A percentile compares a stretch with the other conserved stretches of the same genome.
Evolutionary conservation across 2,329 filamentous ascomycete genomes (phyloP).

Genomic region (Curvularia hawaiiensis): DNA sequence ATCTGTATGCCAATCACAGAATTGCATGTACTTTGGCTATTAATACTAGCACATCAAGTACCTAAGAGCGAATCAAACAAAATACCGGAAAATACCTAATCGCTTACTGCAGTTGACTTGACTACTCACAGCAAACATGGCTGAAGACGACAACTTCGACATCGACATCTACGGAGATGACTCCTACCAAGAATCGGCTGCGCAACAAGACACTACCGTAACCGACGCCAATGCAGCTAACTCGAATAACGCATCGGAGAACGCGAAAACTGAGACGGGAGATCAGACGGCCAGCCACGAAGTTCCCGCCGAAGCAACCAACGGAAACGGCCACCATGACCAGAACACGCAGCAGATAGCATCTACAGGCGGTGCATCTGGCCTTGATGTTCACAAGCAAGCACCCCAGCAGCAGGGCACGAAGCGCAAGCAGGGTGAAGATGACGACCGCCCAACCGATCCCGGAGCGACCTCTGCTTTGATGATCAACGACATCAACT

Average conservation of each 20-base stretch:
- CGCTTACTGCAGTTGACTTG: constrained; percentile 34
- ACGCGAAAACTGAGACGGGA: constrained; percentile 16
- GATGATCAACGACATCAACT: constrained; percentile 87
- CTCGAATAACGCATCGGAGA: constrained; percentile 19
- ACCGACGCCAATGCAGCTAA: constrained; percentile 28
- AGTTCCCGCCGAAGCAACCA: constrained; percentile 25
- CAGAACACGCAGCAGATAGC: constrained; percentile 50
- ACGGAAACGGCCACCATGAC: constrained; percentile 31
- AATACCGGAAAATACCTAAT: constrained; percentile 32
- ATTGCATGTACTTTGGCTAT: constrained; percentile 46
- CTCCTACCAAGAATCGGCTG: constrained; percentile 37
- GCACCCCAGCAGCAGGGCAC: constrained; percentile 60
- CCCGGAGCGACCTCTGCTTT: constrained; percentile 71
- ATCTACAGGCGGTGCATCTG: constrained; percentile 49
- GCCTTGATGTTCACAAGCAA: constrained; percentile 48
- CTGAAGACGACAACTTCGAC: constrained; percentile 72
- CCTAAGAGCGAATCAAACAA: constrained; percentile 47
- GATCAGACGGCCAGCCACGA: constrained; percentile 30
- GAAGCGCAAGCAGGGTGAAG: constrained; percentile 65
- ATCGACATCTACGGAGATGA: constrained; percentile 73
- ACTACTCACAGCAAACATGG: constrained; percentile 44
- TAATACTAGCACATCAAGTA: constrained; percentile 45
- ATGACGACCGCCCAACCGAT: constrained; percentile 60
- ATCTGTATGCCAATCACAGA: constrained; percentile 43
- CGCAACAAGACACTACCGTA: constrained; percentile 32